Conservation (phyloP, 2,329 filamentous ascomycete genomes). For the Cytospora piceae region DNA sequence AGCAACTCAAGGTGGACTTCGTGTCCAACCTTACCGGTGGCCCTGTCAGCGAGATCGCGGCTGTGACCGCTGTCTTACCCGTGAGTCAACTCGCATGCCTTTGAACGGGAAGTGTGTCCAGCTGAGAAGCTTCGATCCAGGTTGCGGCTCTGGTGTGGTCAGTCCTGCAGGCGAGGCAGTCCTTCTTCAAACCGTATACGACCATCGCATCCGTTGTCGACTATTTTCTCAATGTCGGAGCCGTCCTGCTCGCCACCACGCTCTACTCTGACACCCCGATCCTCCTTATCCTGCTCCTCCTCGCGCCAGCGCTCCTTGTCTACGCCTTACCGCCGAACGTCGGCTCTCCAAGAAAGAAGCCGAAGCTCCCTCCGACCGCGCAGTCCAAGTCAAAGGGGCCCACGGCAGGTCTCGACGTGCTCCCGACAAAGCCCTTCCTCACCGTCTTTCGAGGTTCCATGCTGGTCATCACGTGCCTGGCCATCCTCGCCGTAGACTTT, state of each 20-base stretch:
- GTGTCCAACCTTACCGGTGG: constrained; percentile 90
- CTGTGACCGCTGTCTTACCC: constrained; percentile 81
- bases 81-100: constrained; percentile 55
- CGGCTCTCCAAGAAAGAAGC: constrained; percentile 51
- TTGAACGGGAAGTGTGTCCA: constrained; percentile 26
- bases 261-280: constrained; percentile 77
- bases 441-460: constrained; percentile 90
- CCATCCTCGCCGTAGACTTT: constrained; percentile 97
- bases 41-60: constrained; percentile 81
- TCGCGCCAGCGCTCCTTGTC: constrained; percentile 70
- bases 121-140: constrained; percentile 50
- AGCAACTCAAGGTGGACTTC: constrained; percentile 91
- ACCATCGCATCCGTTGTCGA: constrained; percentile 72
- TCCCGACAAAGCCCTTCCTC: constrained; percentile 88
- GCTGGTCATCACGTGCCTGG: constrained; percentile 86
- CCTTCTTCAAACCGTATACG: constrained; percentile 80
- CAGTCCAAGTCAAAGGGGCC: constrained; percentile 41
- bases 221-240: constrained; percentile 83
- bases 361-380: constrained; percentile 50
- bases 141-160: constrained; percentile 86
- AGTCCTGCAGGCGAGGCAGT: constrained; percentile 79
- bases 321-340: constrained; percentile 55
- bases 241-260: constrained; percentile 82
- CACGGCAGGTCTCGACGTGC: constrained; percentile 45
- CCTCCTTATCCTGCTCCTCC: constrained; percentile 73